phyloP scores from a whole-genome alignment of 768 basidiomycete species.

The Russula compacta region DNA sequence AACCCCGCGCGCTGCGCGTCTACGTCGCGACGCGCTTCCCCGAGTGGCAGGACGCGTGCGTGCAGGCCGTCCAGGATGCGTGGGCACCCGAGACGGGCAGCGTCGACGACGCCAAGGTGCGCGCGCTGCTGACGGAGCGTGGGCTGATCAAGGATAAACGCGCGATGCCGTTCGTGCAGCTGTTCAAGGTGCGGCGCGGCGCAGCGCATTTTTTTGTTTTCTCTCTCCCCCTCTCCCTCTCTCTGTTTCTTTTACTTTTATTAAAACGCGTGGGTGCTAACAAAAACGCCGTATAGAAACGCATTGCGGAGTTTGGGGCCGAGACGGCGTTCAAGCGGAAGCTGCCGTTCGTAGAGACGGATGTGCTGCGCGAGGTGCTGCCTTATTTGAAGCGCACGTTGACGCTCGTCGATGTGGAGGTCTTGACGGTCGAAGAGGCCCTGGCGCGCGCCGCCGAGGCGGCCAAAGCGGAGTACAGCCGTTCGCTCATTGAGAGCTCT shows the following conservation, averaged over 20 bases:
- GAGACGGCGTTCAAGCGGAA: slow-evolving; percentile 74
- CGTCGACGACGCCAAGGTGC: slow-evolving; percentile 78
- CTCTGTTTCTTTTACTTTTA: too few species aligned
- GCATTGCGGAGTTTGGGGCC: slow-evolving; percentile 66
- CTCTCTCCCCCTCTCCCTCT: too few species aligned
- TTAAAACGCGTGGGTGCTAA: too few species aligned
- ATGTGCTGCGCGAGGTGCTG: slow-evolving; percentile 58
- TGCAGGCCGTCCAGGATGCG: slow-evolving; percentile 62
- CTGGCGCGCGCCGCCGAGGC: slow-evolving; percentile 37
- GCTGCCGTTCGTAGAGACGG: slow-evolving; percentile 74
- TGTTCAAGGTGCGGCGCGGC: slow-evolving; percentile 65
- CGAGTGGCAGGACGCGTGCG: slow-evolving; percentile 84
- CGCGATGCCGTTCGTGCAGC: slow-evolving; percentile 89
- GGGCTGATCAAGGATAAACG: slow-evolving; percentile 94
- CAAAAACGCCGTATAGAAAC: too few species aligned
- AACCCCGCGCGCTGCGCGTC: slow-evolving; percentile 77
- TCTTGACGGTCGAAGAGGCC: slow-evolving; percentile 63
- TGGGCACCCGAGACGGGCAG: slow-evolving; percentile 48
- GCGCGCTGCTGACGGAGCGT: slow-evolving; percentile 51
- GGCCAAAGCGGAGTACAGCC: slow-evolving; percentile 46
- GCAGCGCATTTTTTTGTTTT: too few species aligned
- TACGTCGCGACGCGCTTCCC: slow-evolving; percentile 90
- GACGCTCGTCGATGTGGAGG: slow-evolving; percentile 59
- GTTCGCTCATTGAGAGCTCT: slow-evolving; percentile 67
- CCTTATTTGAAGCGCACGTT: slow-evolving; percentile 78